A percentile compares a stretch with the other conserved stretches of the same genome.
Conservation (phyloP, 805 yeast species). For the Lachancea waltii region DNA sequence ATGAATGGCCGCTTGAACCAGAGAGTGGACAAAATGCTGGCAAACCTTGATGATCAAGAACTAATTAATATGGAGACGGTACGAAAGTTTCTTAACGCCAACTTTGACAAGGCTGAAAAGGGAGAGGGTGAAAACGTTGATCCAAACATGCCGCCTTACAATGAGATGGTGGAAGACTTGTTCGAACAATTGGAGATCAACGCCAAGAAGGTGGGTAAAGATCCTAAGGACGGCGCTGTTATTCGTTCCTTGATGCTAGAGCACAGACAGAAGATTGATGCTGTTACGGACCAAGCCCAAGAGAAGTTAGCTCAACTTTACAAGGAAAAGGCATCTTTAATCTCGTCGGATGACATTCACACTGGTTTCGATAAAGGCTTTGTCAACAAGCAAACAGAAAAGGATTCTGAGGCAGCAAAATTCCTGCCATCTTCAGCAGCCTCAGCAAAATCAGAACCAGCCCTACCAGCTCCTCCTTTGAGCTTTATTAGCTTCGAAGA, state of each 20-base stretch:
- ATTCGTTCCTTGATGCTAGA: slow-evolving; percentile 36
- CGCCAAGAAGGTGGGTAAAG: slow-evolving; percentile 41
- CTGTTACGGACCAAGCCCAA: slow-evolving; percentile 55
- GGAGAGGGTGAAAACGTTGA: slow-evolving; percentile 42
- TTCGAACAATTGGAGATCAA: slow-evolving; percentile 70
- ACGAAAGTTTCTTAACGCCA: slow-evolving; percentile 39
- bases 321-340: slow-evolving; percentile 65
- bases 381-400: slow-evolving; percentile 49
- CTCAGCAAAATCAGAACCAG: slow-evolving; percentile 6
- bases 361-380: slow-evolving; percentile 88
- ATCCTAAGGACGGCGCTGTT: slow-evolving; percentile 36
- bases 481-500: slow-evolving; percentile 29
- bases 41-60: slow-evolving; percentile 36
- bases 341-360: slow-evolving; percentile 84
- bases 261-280: slow-evolving; percentile 67
- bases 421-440: slow-evolving; percentile 1
- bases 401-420: slow-evolving; percentile 11
- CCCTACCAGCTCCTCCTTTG: slow-evolving; percentile 15
- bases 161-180: slow-evolving; percentile 89
- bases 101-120: slow-evolving; percentile 55
- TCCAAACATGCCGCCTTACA: slow-evolving; percentile 56
- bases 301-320: slow-evolving; percentile 60
- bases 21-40: slow-evolving; percentile 61
- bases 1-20: slow-evolving; percentile 73
- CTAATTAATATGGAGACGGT: slow-evolving; percentile 31